These are phyloP conservation scores for Claviceps sp. DNA, from an alignment of 2,329 filamentous ascomycete genomes.

Conservation along the genomic window DNA sequence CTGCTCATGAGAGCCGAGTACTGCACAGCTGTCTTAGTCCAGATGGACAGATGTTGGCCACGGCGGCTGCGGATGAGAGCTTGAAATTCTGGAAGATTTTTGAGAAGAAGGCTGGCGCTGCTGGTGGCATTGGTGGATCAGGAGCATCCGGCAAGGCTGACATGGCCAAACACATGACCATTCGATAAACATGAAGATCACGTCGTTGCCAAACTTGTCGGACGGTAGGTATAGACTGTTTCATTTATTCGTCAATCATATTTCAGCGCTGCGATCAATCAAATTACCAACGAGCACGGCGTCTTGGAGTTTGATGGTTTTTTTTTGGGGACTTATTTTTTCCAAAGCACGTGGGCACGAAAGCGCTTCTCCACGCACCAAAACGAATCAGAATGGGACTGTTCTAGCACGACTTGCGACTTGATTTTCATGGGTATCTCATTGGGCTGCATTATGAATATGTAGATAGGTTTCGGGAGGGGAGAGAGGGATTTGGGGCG, in stretches of 20 bases:
- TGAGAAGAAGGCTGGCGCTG: slow-evolving; percentile 83
- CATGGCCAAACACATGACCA: slow-evolving; percentile 91
- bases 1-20: slow-evolving; percentile 90
- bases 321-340: slow-evolving; percentile 23
- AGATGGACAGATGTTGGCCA: slow-evolving; percentile 95
- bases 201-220: slow-evolving; percentile 13
- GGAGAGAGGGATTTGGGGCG: too few relatives aligned
- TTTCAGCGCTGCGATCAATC: slow-evolving; percentile 9
- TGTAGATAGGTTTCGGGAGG: too few relatives aligned
- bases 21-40: slow-evolving; percentile 94
- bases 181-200: slow-evolving; percentile 43
- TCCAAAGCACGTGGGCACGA: slow-evolving; percentile 32
- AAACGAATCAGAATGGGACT: slow-evolving; percentile 20
- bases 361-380: slow-evolving; percentile 32
- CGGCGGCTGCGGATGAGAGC: slow-evolving; percentile 88
- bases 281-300: slow-evolving; percentile 30
- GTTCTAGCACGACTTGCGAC: slow-evolving; percentile 13
- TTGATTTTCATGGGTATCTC: slow-evolving; percentile 7
- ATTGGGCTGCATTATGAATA: not conserved
- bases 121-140: slow-evolving; percentile 49
- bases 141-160: slow-evolving; percentile 66
- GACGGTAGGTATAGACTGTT: slow-evolving; percentile 34
- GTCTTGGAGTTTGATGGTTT: slow-evolving; percentile 28
- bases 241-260: slow-evolving; percentile 27
- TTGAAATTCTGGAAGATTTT: slow-evolving; percentile 99